Percentiles rank a stretch among this genome's conserved stretches.
Conservation (phyloP, 2,329 filamentous ascomycete genomes). For the Colletotrichum horii region DNA sequence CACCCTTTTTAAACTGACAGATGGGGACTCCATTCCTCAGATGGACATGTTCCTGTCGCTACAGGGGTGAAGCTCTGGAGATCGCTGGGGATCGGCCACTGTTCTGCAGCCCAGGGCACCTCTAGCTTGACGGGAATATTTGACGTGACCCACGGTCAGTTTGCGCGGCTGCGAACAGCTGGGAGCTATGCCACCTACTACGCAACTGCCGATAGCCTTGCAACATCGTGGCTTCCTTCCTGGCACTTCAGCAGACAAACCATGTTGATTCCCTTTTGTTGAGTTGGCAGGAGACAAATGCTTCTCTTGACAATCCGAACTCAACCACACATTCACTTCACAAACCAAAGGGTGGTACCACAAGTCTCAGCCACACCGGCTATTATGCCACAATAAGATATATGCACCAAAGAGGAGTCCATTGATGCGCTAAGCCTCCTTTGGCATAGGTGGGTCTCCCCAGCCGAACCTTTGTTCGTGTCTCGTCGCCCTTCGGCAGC, state of each 20-base stretch:
- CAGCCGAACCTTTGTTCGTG: slow-evolving; percentile 19
- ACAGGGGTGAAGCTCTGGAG: slow-evolving; percentile 20
- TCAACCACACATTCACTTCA: background rate
- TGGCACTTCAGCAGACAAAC: background rate
- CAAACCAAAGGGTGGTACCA: background rate
- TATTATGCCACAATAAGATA: background rate
- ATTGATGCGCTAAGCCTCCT: background rate
- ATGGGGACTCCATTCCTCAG: slow-evolving; percentile 1
- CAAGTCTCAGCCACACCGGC: background rate
- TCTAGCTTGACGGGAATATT: background rate
- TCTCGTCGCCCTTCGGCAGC: slow-evolving; percentile 13
- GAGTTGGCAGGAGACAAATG: background rate
- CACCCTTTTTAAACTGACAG: background rate
- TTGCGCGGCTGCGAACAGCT: background rate
- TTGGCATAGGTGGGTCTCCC: background rate
- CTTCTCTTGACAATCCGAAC: background rate
- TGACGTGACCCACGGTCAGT: background rate
- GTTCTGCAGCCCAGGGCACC: background rate
- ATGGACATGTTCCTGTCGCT: slow-evolving; percentile 2
- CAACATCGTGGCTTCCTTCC: background rate
- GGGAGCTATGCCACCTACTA: background rate
- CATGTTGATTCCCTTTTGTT: background rate
- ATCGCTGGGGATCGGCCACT: slow-evolving; percentile 10
- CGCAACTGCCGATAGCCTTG: background rate
- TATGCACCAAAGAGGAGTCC: background rate